phyloP scores from a whole-genome alignment of 2,329 filamentous ascomycete genomes.

The Trichoderma koningiopsis region DNA sequence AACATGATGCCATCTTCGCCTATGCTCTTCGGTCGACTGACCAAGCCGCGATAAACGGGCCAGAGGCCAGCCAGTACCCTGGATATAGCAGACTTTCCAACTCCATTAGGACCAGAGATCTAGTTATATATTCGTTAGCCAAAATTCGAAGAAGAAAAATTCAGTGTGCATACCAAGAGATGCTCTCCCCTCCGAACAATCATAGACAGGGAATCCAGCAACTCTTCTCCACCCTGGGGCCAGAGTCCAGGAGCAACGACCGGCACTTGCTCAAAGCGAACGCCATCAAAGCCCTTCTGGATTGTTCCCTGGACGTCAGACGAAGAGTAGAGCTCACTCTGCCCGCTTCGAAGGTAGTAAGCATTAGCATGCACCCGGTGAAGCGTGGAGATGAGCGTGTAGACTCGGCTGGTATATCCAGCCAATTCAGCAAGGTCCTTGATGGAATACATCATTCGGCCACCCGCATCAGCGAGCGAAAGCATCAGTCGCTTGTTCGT shows the following conservation, averaged over 20 bases:
- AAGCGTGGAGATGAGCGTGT: slow-evolving; percentile 90
- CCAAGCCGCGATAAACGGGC: slow-evolving; percentile 92
- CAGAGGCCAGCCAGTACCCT: slow-evolving; percentile 89
- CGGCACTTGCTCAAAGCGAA: slow-evolving; percentile 90
- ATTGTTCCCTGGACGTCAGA: slow-evolving; percentile 92
- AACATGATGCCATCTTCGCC: slow-evolving; percentile 98
- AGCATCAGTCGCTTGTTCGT: slow-evolving; percentile 99
- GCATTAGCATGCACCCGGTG: slow-evolving; percentile 91
- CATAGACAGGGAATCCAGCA: slow-evolving; percentile 85
- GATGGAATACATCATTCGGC: slow-evolving; percentile 99
- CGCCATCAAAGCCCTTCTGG: slow-evolving; percentile 92
- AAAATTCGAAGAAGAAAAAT: too few relatives aligned
- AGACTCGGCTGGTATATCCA: slow-evolving; percentile 93
- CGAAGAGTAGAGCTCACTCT: slow-evolving; percentile 82
- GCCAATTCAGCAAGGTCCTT: slow-evolving; percentile 96
- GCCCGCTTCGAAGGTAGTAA: slow-evolving; percentile 69
- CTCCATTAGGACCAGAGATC: slow-evolving; percentile 93
- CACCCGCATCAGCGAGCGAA: slow-evolving; percentile 91
- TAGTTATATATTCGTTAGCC: slow-evolving; percentile 31
- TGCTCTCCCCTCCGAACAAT: slow-evolving; percentile 90
- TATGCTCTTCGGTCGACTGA: slow-evolving; percentile 78
- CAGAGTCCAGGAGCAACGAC: slow-evolving; percentile 86
- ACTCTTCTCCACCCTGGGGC: slow-evolving; percentile 87
- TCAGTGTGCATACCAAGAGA: slow-evolving; percentile 59
- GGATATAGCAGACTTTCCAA: slow-evolving; percentile 87